phyloP scores from a whole-genome alignment of 768 basidiomycete genomes.

The Tremella mesenterica region DNA sequence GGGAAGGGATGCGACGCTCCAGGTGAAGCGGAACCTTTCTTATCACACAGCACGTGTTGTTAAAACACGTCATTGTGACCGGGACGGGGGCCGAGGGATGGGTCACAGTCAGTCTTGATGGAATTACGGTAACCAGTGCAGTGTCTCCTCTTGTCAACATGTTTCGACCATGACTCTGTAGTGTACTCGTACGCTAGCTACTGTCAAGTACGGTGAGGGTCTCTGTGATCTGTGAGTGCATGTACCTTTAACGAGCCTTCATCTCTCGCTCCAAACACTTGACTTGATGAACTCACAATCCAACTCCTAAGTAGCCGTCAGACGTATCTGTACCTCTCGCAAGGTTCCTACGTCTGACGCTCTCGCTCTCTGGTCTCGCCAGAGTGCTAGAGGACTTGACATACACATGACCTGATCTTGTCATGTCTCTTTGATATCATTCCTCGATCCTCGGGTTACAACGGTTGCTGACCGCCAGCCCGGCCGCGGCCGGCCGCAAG shows the following conservation, averaged over 20 bases:
- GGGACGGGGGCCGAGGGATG: too few relatives aligned
- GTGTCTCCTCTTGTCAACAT: too few relatives aligned
- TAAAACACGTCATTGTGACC: too few relatives aligned
- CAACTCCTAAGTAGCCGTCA: slow-evolving; percentile 30
- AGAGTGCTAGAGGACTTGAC: slow-evolving; percentile 30
- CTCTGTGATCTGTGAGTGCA: too few relatives aligned
- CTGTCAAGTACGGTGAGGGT: too few relatives aligned
- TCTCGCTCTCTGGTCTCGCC: slow-evolving; percentile 25
- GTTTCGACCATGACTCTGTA: too few relatives aligned
- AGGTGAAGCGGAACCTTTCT: too few relatives aligned
- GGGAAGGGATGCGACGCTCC: too few relatives aligned
- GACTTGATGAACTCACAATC: slow-evolving; percentile 29
- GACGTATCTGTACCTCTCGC: neutral
- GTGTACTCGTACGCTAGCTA: too few relatives aligned
- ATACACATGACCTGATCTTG: slow-evolving; percentile 41
- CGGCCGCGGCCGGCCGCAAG: neutral
- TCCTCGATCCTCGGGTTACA: neutral
- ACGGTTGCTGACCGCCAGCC: neutral
- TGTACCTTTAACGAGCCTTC: neutral
- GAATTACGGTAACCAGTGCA: too few relatives aligned
- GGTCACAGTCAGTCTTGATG: too few relatives aligned
- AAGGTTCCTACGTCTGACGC: neutral
- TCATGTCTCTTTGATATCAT: neutral
- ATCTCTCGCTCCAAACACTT: neutral
- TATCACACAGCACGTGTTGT: too few relatives aligned